Evolutionary conservation across 2,329 filamentous ascomycete species (phyloP).

Genomic region (Diaporthe sp.): DNA sequence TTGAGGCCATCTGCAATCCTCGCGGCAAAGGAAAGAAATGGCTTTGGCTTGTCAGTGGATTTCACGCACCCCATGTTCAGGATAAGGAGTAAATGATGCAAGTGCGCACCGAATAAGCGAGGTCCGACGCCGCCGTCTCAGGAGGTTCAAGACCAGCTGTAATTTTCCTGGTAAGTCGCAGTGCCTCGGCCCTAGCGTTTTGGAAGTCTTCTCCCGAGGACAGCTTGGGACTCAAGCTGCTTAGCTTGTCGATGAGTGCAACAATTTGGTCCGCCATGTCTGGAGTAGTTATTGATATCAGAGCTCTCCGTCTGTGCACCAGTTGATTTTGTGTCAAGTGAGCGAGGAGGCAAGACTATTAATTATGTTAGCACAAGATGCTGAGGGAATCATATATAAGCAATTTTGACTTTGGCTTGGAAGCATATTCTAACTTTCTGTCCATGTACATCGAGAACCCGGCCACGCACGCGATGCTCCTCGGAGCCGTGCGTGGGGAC

Average conservation of each 20-base stretch:
- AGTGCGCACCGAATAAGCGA: neutral
- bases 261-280: neutral
- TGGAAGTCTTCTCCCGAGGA: neutral
- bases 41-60: slow-evolving; percentile 27
- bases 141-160: neutral
- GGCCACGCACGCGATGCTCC: neutral
- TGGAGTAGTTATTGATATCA: neutral
- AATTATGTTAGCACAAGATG: neutral
- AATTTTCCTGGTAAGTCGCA: neutral
- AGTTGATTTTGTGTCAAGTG: too few relatives aligned
- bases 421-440: neutral
- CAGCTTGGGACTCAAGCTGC: neutral
- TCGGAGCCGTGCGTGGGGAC: neutral
- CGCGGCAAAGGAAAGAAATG: slow-evolving; percentile 38
- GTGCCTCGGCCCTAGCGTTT: neutral
- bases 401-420: neutral
- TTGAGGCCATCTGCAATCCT: slow-evolving; percentile 39
- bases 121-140: neutral
- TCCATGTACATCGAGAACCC: neutral
- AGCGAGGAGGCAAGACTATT: too few relatives aligned
- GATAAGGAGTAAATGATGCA: neutral
- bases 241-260: neutral
- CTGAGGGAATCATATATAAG: neutral
- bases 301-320: neutral
- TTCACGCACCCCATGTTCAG: neutral